Evolutionary conservation across 2,329 filamentous ascomycete species (phyloP).

Genomic region (Ophiostoma himal-ulmi): DNA sequence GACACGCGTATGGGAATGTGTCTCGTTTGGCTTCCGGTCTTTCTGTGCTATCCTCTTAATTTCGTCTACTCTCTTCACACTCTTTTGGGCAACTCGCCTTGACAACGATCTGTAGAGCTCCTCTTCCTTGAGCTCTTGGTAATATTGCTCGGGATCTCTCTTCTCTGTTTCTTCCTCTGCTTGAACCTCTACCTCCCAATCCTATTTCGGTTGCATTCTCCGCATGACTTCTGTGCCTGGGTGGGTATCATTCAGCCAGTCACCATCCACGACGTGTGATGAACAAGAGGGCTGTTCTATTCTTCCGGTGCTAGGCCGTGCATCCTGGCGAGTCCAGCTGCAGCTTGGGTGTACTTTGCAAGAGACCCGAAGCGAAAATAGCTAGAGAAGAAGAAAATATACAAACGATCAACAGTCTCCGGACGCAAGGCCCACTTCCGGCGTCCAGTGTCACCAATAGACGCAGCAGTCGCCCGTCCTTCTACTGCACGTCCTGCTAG

Average conservation of each 20-base stretch:
- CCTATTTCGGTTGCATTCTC: slow-evolving; percentile 5
- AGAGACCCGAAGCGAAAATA: no score
- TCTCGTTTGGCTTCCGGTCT: neutral
- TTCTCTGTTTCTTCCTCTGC: neutral
- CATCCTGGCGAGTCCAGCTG: slow-evolving; percentile 7
- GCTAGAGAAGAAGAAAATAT: neutral
- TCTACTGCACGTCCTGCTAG: neutral
- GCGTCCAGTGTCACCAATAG: slow-evolving; percentile 8
- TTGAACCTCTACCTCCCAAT: neutral
- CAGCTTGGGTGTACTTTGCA: neutral
- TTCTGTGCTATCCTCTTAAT: neutral
- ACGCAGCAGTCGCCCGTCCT: slow-evolving; percentile 1
- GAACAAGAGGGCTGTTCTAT: neutral
- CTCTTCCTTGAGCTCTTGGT: no score
- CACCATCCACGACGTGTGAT: neutral
- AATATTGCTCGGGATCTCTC: neutral
- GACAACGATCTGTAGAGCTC: neutral
- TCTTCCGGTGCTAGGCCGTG: slow-evolving; percentile 9
- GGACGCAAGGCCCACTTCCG: slow-evolving; percentile 5
- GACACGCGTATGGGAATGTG: neutral
- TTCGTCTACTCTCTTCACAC: neutral
- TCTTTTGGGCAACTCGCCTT: neutral
- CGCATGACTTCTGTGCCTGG: neutral
- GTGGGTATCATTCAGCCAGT: neutral
- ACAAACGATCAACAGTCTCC: neutral